phyloP scores from a whole-genome alignment of 202 grass and related monocot genomes.

The Zoysia matrella region DNA sequence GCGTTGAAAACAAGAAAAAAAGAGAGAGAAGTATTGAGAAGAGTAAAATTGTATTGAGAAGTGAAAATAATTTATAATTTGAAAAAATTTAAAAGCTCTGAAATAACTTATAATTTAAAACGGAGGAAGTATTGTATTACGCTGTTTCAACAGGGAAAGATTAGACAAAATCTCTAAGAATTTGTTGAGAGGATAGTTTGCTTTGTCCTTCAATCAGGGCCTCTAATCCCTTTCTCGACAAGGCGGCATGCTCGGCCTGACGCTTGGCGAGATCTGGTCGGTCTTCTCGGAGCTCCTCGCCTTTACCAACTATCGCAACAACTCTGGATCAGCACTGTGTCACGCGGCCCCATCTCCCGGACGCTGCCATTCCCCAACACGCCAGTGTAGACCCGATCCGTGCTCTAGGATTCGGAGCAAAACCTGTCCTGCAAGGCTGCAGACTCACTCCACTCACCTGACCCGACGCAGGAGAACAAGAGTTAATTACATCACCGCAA shows the following conservation, averaged over 20 bases:
- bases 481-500: not conserved
- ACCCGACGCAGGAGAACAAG: not conserved
- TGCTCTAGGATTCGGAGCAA: conserved; percentile 9
- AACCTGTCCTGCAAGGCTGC: conserved; percentile 5
- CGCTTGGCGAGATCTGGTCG: conserved; percentile 33
- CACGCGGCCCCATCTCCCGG: not conserved
- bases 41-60: too few species aligned
- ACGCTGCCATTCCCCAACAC: conserved; percentile 15
- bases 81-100: too few species aligned
- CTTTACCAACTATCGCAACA: conserved; percentile 19
- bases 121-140: too few species aligned
- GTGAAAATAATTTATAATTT: too few species aligned
- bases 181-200: not conserved
- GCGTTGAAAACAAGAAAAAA: too few species aligned
- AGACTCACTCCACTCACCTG: not conserved
- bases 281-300: not conserved
- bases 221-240: not conserved
- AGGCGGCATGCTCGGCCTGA: conserved; percentile 5
- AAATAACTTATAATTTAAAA: too few species aligned
- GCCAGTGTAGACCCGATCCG: conserved; percentile 1
- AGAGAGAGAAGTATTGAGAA: too few species aligned
- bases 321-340: conserved; percentile 18
- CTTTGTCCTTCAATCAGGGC: not conserved
- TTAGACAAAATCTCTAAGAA: not conserved
- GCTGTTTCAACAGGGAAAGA: not conserved